These are phyloP conservation scores for Citrus glauca DNA, from an alignment of 345 rosid species.

Conservation along the genomic window DNA sequence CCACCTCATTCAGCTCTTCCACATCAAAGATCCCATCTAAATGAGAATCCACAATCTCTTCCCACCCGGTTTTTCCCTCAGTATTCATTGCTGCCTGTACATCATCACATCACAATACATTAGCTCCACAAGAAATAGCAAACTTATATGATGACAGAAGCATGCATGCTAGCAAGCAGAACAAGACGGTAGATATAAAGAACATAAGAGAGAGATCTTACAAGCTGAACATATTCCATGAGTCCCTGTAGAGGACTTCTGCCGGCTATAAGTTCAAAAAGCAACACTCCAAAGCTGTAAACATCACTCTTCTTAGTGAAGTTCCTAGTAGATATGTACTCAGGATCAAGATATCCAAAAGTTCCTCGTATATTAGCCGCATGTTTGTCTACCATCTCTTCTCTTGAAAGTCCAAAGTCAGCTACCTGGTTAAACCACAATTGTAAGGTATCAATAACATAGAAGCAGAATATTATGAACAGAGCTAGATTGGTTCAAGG, in stretches of 20 bases:
- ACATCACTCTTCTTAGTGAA: slow-evolving; percentile 97
- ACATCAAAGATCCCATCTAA: slow-evolving; percentile 67
- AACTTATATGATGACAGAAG: background rate
- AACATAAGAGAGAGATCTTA: slow-evolving; percentile 30
- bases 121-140: background rate
- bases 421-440: slow-evolving; percentile 59
- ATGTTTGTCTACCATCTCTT: slow-evolving; percentile 78
- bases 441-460: background rate
- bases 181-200: too few relatives aligned
- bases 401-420: slow-evolving; percentile 98
- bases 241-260: slow-evolving; percentile 97
- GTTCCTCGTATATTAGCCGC: slow-evolving; percentile 87
- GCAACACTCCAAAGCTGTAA: slow-evolving; percentile 92
- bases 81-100: slow-evolving; percentile 82
- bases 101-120: slow-evolving; percentile 7
- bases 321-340: slow-evolving; percentile 74
- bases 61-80: slow-evolving; percentile 94
- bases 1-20: slow-evolving; percentile 81
- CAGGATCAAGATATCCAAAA: slow-evolving; percentile 97
- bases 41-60: slow-evolving; percentile 86
- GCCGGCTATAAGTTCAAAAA: slow-evolving; percentile 91
- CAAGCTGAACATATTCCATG: slow-evolving; percentile 90
- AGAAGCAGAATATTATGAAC: background rate
- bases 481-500: background rate
- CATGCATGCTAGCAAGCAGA: background rate